Evolutionary conservation across 108 stramenopile species (phyloP).

Genomic region (Conticribra guillardii): DNA sequence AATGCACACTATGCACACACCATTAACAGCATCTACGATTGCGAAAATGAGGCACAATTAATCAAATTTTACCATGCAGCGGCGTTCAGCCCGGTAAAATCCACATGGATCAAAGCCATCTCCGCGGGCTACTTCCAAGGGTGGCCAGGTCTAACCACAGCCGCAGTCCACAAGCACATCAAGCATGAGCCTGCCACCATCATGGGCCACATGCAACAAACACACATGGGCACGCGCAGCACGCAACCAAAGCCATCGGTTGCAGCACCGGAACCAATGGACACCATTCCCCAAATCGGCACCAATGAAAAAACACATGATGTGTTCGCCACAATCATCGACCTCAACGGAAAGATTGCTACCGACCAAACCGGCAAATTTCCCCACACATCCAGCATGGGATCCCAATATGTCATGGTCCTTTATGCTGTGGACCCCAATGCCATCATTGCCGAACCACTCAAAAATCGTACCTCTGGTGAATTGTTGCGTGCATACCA

Average conservation of each 20-base stretch:
- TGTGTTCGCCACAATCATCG: too few species aligned
- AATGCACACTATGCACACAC: not conserved
- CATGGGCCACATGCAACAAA: constrained; percentile 44
- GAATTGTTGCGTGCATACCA: constrained; percentile 1
- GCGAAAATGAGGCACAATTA: too few species aligned
- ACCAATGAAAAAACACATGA: too few species aligned
- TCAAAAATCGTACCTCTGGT: not conserved
- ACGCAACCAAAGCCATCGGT: constrained; percentile 18
- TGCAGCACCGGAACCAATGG: constrained; percentile 1
- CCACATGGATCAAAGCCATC: constrained; percentile 1
- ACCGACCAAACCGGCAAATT: constrained; percentile 51
- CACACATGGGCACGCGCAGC: constrained; percentile 7
- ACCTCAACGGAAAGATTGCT: too few species aligned
- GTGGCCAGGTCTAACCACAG: constrained; percentile 30
- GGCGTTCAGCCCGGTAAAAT: not conserved
- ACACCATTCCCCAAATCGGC: not conserved
- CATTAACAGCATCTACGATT: too few species aligned
- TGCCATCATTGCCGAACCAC: constrained; percentile 33
- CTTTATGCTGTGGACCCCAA: constrained; percentile 50
- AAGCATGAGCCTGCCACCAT: constrained; percentile 13
- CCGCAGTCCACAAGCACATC: constrained; percentile 2
- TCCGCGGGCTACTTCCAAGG: constrained; percentile 5
- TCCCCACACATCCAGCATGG: constrained; percentile 21
- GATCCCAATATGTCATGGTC: constrained; percentile 37
- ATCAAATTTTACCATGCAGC: too few species aligned